phyloP scores from a whole-genome alignment of 345 rosid species.

The Salix brachista region DNA sequence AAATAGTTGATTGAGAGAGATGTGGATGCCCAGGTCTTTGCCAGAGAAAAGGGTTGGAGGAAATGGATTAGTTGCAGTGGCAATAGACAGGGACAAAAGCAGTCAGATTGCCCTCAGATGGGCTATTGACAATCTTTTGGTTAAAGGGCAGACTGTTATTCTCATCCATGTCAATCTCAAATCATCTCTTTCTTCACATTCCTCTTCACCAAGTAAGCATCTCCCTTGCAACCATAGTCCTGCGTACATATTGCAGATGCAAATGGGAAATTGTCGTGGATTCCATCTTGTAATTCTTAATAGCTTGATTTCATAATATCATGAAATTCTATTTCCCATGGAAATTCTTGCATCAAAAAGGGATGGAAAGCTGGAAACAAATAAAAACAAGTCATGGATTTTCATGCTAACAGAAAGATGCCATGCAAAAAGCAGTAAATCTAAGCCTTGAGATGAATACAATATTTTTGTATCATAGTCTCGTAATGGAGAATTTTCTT shows the following conservation, averaged over 20 bases:
- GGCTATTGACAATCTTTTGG: slow-evolving; percentile 62
- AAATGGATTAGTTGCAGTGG: slow-evolving; percentile 70
- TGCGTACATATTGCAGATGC: neutral
- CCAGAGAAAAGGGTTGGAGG: slow-evolving; percentile 37
- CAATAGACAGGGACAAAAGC: slow-evolving; percentile 70
- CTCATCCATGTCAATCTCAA: slow-evolving; percentile 73
- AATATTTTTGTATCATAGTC: no score
- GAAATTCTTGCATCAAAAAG: neutral
- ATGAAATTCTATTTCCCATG: neutral
- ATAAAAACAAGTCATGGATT: no score
- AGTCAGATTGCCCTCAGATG: slow-evolving; percentile 89
- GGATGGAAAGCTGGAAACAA: no score
- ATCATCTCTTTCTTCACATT: slow-evolving; percentile 10
- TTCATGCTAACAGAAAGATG: no score
- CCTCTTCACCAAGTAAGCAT: slow-evolving; percentile 29
- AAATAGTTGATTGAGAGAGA: neutral
- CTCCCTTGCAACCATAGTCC: neutral
- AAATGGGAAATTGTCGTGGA: neutral
- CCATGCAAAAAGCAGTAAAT: no score
- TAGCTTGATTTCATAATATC: neutral
- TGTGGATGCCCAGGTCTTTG: slow-evolving; percentile 42
- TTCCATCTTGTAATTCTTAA: neutral
- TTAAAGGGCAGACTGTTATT: slow-evolving; percentile 57
- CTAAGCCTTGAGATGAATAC: no score
- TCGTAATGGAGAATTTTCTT: no score